A percentile compares a stretch with the other conserved stretches of the same genome.
Conservation (phyloP, 306 rosid species). For the Sesbania bispinosa region DNA sequence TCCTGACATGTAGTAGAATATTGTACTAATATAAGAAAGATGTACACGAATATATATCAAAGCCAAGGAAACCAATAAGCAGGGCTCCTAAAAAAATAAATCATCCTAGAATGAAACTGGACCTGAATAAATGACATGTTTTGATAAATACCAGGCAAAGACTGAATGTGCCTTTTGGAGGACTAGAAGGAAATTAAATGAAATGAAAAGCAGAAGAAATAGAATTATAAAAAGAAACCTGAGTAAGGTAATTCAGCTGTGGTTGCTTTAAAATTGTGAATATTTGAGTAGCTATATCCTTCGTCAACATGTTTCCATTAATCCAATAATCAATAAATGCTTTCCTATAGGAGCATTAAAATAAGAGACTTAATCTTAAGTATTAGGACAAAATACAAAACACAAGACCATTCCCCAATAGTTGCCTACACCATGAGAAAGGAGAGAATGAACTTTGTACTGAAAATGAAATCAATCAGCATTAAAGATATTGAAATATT, state of each 20-base stretch:
- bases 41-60: background rate
- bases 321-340: slow-evolving; percentile 87
- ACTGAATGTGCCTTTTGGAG: background rate
- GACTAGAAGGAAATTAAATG: slow-evolving; percentile 1
- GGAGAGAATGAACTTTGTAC: slow-evolving; percentile 14
- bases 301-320: slow-evolving; percentile 72
- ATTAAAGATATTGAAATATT: background rate
- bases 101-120: background rate
- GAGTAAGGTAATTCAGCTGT: slow-evolving; percentile 70
- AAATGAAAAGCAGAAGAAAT: slow-evolving; percentile 19
- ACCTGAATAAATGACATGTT: slow-evolving; percentile 9
- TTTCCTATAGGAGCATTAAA: slow-evolving; percentile 53
- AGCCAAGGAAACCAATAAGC: slow-evolving; percentile 5
- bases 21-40: slow-evolving; percentile 25
- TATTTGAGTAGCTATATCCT: slow-evolving; percentile 80
- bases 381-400: slow-evolving; percentile 31
- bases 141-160: background rate
- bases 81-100: background rate
- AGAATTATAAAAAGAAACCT: slow-evolving; percentile 47
- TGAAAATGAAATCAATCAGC: slow-evolving; percentile 9
- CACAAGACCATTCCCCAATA: slow-evolving; percentile 12
- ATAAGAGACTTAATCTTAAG: slow-evolving; percentile 8
- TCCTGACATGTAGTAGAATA: slow-evolving; percentile 54
- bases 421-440: background rate
- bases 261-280: slow-evolving; percentile 84